These are phyloP conservation scores for Rhexocercosporidium sp. DNA, from an alignment of 2,329 filamentous ascomycete species.

Conservation along the genomic window DNA sequence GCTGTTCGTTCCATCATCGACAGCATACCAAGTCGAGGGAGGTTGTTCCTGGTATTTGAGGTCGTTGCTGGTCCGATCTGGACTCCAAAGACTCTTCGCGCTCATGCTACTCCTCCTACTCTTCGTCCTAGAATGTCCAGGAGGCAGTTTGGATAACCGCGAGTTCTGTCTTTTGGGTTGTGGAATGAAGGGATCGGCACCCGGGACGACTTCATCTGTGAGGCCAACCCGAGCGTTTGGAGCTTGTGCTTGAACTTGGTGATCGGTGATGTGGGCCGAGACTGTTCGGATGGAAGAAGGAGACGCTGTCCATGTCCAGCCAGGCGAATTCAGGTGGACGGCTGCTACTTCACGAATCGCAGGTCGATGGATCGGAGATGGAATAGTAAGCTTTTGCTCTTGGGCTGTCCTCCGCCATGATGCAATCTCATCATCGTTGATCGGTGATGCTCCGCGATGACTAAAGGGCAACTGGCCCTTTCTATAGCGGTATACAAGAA, in stretches of 20 bases:
- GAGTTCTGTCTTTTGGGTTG: conserved; percentile 58
- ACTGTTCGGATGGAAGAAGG: conserved; percentile 34
- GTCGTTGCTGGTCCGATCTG: conserved; percentile 28
- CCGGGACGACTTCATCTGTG: conserved; percentile 65
- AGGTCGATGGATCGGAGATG: conserved; percentile 19
- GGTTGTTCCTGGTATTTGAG: conserved; percentile 27
- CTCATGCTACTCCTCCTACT: conserved; percentile 41
- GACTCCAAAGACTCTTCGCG: conserved; percentile 38
- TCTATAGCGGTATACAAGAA: conserved; percentile 34
- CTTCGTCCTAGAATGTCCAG: conserved; percentile 38
- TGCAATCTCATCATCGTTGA: conserved; percentile 69
- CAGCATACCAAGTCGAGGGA: conserved; percentile 35
- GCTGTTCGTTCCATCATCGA: conserved; percentile 16
- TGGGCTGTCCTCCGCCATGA: conserved; percentile 54
- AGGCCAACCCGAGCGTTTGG: conserved; percentile 67
- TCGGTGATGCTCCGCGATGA: conserved; percentile 62
- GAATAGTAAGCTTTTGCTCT: conserved; percentile 26
- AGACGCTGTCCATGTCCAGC: conserved; percentile 37
- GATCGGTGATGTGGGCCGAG: conserved; percentile 37
- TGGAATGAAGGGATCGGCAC: conserved; percentile 63
- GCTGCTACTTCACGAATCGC: conserved; percentile 21
- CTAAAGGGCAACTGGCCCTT: conserved; percentile 48
- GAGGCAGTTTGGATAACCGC: conserved; percentile 54
- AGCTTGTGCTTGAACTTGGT: conserved; percentile 59
- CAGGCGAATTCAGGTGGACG: conserved; percentile 27